These are phyloP conservation scores for Leucocoprinus leucothites DNA, from an alignment of 768 basidiomycete species.

Conservation along the genomic window DNA sequence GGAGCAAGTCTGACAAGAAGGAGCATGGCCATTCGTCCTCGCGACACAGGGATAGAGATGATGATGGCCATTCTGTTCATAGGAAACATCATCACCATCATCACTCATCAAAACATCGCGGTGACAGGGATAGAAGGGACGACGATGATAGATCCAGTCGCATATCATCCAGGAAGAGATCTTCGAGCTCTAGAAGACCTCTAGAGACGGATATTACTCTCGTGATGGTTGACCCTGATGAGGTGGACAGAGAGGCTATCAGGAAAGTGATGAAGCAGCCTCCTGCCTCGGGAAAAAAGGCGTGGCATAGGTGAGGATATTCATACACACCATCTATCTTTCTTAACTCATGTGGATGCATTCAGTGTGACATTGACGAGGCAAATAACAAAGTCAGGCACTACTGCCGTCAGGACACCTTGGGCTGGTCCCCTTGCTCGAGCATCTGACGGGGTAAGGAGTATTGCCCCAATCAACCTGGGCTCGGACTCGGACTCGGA, in stretches of 20 bases:
- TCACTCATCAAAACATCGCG: slow-evolving; percentile 10
- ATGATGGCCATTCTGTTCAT: slow-evolving; percentile 15
- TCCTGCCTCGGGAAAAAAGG: slow-evolving; percentile 3
- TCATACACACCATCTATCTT: not conserved
- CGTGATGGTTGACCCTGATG: slow-evolving; percentile 33
- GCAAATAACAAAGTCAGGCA: slow-evolving; percentile 19
- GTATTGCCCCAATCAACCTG: slow-evolving; percentile 17
- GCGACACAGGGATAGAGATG: slow-evolving; percentile 16
- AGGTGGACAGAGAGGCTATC: slow-evolving; percentile 17
- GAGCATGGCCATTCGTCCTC: slow-evolving; percentile 12
- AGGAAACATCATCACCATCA: slow-evolving; percentile 1
- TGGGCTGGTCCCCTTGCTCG: slow-evolving; percentile 40
- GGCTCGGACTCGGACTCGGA: slow-evolving; percentile 22
- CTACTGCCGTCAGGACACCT: slow-evolving; percentile 26
- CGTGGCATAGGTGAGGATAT: slow-evolving; percentile 45
- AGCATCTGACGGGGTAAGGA: slow-evolving; percentile 22
- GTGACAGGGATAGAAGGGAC: slow-evolving; percentile 18
- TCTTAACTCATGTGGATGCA: not conserved
- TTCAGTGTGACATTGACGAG: slow-evolving; percentile 25
- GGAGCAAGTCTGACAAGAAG: slow-evolving; percentile 12
- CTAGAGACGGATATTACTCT: slow-evolving; percentile 30
- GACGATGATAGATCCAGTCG: slow-evolving; percentile 17
- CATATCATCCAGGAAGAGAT: slow-evolving; percentile 10
- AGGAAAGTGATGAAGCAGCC: not conserved
- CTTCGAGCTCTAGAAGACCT: slow-evolving; percentile 14